These are phyloP conservation scores for Salvia rosmarinus DNA, from an alignment of 257 asterid species.

Conservation along the genomic window DNA sequence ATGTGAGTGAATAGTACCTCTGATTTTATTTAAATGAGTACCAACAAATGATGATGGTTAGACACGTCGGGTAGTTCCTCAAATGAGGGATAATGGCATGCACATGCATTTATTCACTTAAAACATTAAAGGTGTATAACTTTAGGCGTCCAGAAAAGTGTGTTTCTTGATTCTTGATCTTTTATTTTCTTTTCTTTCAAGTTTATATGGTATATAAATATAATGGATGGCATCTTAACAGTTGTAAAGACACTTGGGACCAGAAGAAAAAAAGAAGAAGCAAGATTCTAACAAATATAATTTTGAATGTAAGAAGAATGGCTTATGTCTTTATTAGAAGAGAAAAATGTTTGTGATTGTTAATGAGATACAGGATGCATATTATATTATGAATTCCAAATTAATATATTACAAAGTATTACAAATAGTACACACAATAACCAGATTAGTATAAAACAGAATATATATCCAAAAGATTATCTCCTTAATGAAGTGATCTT, in stretches of 20 bases:
- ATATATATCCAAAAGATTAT: no score
- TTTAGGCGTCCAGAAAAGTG: constrained; percentile 50
- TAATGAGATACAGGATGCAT: no score
- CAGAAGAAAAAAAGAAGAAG: constrained; percentile 18
- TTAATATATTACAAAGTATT: no score
- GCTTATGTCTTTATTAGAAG: not conserved
- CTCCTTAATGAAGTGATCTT: no score
- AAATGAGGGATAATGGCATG: constrained; percentile 41
- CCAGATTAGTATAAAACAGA: no score
- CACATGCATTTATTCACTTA: constrained; percentile 49
- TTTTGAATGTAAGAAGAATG: constrained; percentile 6
- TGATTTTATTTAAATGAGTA: constrained; percentile 16
- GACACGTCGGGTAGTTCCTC: constrained; percentile 37
- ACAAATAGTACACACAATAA: no score
- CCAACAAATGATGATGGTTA: constrained; percentile 34
- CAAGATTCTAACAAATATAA: constrained; percentile 29
- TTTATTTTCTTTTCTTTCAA: not conserved
- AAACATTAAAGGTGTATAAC: constrained; percentile 40
- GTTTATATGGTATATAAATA: constrained; percentile 19
- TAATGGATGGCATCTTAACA: constrained; percentile 40
- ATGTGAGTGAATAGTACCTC: not conserved
- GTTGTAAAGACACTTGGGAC: constrained; percentile 49
- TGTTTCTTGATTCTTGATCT: constrained; percentile 43
- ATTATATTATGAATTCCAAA: no score
- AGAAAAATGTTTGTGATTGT: not conserved